Percentiles rank a stretch among this genome's conserved stretches.
Conservation (phyloP, 805 yeast species). For the Sugiyamaella qingdaonensis region DNA sequence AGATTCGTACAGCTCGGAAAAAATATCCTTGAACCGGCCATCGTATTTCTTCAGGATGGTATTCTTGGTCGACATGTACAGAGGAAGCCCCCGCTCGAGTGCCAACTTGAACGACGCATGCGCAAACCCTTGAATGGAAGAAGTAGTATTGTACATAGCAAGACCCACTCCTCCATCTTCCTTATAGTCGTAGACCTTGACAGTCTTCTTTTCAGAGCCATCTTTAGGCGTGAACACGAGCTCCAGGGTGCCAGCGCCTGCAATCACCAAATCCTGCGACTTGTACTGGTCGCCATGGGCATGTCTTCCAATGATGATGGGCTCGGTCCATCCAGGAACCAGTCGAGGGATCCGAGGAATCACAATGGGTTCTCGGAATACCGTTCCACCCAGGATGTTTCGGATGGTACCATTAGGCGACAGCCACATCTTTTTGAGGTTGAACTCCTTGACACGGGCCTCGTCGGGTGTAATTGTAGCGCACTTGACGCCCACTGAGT, state of each 20-base stretch:
- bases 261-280: constrained; percentile 80
- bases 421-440: constrained; percentile 92
- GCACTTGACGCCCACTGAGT: constrained; percentile 93
- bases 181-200: constrained; percentile 63
- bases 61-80: constrained; percentile 88
- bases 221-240: constrained; percentile 68
- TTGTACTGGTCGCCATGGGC: constrained; percentile 97
- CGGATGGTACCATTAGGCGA: constrained; percentile 97
- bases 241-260: constrained; percentile 74
- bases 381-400: constrained; percentile 93
- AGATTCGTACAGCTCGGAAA: constrained; percentile 70
- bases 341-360: constrained; percentile 84
- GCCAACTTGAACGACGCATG: constrained; percentile 88
- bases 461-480: constrained; percentile 97
- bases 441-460: constrained; percentile 87
- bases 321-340: constrained; percentile 89
- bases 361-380: constrained; percentile 93
- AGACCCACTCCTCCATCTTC: constrained; percentile 76
- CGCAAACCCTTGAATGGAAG: constrained; percentile 88
- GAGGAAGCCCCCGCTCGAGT: constrained; percentile 66
- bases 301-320: constrained; percentile 95
- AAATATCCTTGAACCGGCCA: constrained; percentile 92
- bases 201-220: constrained; percentile 52
- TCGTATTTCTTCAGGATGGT: constrained; percentile 92
- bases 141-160: constrained; percentile 95